A percentile compares a stretch with the other conserved stretches of the same genome.
These are phyloP conservation scores for Harringtonia aguacate DNA, from an alignment of 2,329 filamentous ascomycete genomes.

Conservation along the genomic window DNA sequence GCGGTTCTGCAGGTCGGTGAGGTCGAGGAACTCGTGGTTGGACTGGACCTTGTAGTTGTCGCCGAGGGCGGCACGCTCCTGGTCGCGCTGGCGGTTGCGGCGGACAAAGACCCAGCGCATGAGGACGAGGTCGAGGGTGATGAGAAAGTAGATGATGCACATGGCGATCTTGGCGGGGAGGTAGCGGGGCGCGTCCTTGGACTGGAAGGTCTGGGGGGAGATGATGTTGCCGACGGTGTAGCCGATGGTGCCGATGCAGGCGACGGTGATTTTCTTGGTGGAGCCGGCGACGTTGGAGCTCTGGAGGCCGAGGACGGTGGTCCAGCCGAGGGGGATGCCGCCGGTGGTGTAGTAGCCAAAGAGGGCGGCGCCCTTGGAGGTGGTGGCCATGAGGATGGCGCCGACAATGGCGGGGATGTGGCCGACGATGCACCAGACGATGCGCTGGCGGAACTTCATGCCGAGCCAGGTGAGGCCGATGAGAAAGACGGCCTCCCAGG, in stretches of 20 bases:
- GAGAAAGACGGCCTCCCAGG: slow-evolving; percentile 3
- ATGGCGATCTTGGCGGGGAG: slow-evolving; percentile 54
- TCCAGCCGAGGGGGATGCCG: slow-evolving; percentile 2
- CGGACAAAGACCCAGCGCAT: slow-evolving; percentile 2
- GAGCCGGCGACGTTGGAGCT: slow-evolving; percentile 41
- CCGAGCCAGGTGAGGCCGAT: neutral
- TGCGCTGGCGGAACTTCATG: neutral
- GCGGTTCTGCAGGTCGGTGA: slow-evolving; percentile 17
- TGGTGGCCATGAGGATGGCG: slow-evolving; percentile 2
- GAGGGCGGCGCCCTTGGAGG: neutral
- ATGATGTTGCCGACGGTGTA: slow-evolving; percentile 43
- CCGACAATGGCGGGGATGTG: slow-evolving; percentile 2
- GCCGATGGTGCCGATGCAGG: slow-evolving; percentile 38
- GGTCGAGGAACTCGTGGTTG: slow-evolving; percentile 19
- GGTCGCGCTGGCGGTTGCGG: slow-evolving; percentile 40
- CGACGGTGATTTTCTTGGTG: slow-evolving; percentile 48
- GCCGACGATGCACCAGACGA: neutral
- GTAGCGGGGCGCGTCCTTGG: slow-evolving; percentile 46
- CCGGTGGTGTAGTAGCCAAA: slow-evolving; percentile 3
- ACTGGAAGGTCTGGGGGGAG: slow-evolving; percentile 45
- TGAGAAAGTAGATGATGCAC: slow-evolving; percentile 3
- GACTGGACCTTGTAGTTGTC: neutral
- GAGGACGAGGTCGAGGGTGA: slow-evolving; percentile 1
- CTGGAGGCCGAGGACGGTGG: slow-evolving; percentile 3
- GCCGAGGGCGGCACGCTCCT: slow-evolving; percentile 22